These are phyloP conservation scores for Solanum peruvianum DNA, from an alignment of 257 asterid species.

Conservation along the genomic window DNA sequence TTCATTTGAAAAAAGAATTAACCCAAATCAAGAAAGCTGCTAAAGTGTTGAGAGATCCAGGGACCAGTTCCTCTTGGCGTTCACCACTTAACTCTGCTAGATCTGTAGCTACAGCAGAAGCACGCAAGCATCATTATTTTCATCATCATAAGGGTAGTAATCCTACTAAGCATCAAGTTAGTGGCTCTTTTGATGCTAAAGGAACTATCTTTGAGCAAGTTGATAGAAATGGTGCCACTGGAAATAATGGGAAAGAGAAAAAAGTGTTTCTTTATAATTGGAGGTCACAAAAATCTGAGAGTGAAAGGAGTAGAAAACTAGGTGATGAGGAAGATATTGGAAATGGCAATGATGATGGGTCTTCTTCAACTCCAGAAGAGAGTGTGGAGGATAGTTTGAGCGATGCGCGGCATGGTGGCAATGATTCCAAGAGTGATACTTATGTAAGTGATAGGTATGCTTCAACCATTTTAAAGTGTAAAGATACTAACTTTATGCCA, in stretches of 20 bases:
- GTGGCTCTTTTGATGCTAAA: not conserved
- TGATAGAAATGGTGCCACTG: slow-evolving; percentile 9
- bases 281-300: slow-evolving; percentile 74
- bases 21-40: slow-evolving; percentile 92
- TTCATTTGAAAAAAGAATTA: slow-evolving; percentile 91
- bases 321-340: slow-evolving; percentile 31
- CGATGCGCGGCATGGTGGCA: slow-evolving; percentile 48
- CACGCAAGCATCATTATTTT: slow-evolving; percentile 41
- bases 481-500: slow-evolving; percentile 42
- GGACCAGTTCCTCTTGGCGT: slow-evolving; percentile 83
- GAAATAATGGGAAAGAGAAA: slow-evolving; percentile 1
- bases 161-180: not conserved
- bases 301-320: slow-evolving; percentile 45
- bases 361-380: slow-evolving; percentile 41
- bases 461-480: slow-evolving; percentile 46
- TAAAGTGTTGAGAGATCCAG: slow-evolving; percentile 77
- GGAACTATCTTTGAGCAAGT: not conserved
- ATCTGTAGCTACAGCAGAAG: slow-evolving; percentile 37
- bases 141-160: slow-evolving; percentile 36
- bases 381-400: slow-evolving; percentile 49
- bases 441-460: slow-evolving; percentile 43
- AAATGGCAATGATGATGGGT: slow-evolving; percentile 24
- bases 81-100: slow-evolving; percentile 64
- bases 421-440: slow-evolving; percentile 78
- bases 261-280: slow-evolving; percentile 76